Base-by-base conservation (phyloP, 805 yeast genomes). In the Yarrowia sp. region DNA sequence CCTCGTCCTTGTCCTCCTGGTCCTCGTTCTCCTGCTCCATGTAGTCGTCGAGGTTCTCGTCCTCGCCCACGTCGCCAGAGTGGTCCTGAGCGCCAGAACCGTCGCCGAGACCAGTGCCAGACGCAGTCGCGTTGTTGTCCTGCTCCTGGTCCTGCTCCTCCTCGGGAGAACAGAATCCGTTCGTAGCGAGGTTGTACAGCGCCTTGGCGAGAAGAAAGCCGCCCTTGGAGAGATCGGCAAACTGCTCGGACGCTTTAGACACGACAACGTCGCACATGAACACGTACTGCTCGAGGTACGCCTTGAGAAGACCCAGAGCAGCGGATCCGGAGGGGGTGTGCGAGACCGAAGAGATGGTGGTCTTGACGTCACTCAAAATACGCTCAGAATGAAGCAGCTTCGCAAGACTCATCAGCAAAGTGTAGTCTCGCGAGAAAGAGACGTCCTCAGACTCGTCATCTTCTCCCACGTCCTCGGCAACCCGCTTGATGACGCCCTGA, bases 81-180 rank as follows among this genome's bases (percentile, higher is more conserved):
- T 87, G 83, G 68, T 88, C 86, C 24, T 84, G 80, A 2, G 88
- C 96, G 66, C 97, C 98, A 62, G 82, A 85, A 22, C 98, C 99
- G 68, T 93, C 94, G 33, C 99, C 99, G 19, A 89, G 76, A 7
- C 96, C 96, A 7, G 96, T 89, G 47, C 97, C 98, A 44, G 89
- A 94, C 41, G 87, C 87, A 63, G 86, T 71, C 60, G 87, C 80
- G 51, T 80, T 80, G 53, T 81, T 79, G 16, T 82, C 82, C 64
- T 83, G 84, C 62, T 85, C 83, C 62, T 85, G 87, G 14, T 81
- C 80, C 6, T 77, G 71, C 6, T 88, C 87, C 18, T 90, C 85
- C 69, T 88, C 88, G 12, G 99, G 99, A 1, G 96, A 83, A 70
- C 99, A 94, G 81, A 91, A 92, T 0, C 99, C 99, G 61, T 86